Conservation (phyloP, 352 stramenopile genomes). For the Globisporangium nunn region DNA sequence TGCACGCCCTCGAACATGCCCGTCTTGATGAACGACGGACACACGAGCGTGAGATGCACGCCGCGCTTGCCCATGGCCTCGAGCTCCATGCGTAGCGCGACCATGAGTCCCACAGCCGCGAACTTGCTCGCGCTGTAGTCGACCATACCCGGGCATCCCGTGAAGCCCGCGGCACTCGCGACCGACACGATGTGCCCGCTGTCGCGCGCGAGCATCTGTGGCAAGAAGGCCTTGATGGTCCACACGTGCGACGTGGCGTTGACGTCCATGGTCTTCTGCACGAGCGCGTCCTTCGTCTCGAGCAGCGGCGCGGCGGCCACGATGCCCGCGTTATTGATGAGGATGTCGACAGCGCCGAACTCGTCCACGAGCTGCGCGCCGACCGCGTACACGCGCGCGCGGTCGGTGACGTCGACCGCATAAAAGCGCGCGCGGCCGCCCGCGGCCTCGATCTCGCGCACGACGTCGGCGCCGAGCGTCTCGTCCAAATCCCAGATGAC, state of each 20-base stretch:
- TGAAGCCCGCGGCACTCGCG: conserved; percentile 31
- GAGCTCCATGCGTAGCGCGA: conserved; percentile 43
- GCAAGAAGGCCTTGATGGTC: conserved; percentile 38
- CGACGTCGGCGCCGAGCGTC: conserved; percentile 17
- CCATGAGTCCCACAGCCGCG: conserved; percentile 30
- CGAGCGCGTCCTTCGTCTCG: conserved; percentile 24
- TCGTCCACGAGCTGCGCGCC: conserved; percentile 15
- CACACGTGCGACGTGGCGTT: conserved; percentile 38
- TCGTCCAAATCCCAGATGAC: conserved; percentile 36
- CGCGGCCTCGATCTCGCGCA: conserved; percentile 23
- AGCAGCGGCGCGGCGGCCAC: conserved; percentile 36
- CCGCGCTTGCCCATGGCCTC: conserved; percentile 24
- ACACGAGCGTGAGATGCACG: conserved; percentile 48
- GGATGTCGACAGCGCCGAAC: conserved; percentile 30
- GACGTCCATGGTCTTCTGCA: conserved; percentile 31
- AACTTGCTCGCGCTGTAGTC: conserved; percentile 44
- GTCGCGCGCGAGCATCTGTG: conserved; percentile 29
- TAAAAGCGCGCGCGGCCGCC: conserved; percentile 20
- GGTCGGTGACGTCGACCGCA: conserved; percentile 30
- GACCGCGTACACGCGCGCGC: conserved; percentile 19
- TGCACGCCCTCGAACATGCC: conserved; percentile 60
- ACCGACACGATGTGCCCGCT: conserved; percentile 35
- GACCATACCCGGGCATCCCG: conserved; percentile 26
- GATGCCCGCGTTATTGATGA: conserved; percentile 51
- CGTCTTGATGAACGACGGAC: conserved; percentile 50